Conservation (phyloP, 169 alveolate genomes). For the Miamiensis avidus region DNA sequence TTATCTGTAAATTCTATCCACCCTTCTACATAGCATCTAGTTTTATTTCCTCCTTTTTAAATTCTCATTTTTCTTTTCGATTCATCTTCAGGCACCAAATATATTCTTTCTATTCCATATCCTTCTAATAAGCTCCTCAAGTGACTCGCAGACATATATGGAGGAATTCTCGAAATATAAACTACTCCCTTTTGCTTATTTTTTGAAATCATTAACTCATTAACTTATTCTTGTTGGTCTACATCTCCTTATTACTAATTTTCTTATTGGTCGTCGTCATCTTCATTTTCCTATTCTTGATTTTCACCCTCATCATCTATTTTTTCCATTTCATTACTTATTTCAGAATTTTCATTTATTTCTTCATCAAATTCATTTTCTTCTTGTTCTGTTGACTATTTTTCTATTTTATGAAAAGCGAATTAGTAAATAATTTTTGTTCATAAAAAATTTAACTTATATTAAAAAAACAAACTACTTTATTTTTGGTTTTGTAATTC, state of each 20-base stretch:
- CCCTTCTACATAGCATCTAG: constrained; percentile 79
- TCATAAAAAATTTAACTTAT: no score
- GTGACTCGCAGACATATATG: constrained; percentile 70
- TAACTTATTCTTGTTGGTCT: neutral
- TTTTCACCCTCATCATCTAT: neutral
- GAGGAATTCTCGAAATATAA: constrained; percentile 78
- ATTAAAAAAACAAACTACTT: no score
- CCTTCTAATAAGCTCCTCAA: constrained; percentile 59
- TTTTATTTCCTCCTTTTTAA: constrained; percentile 69
- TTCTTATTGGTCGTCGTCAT: neutral
- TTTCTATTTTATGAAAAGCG: no score
- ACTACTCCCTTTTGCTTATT: constrained; percentile 54
- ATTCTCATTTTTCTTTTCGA: constrained; percentile 48
- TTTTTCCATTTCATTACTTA: neutral
- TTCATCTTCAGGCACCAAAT: constrained; percentile 63
- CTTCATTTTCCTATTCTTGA: neutral
- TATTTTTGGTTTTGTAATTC: no score
- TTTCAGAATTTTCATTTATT: no score
- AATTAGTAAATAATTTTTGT: no score
- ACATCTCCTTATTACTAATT: neutral
- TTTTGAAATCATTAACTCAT: neutral
- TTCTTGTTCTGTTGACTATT: neutral
- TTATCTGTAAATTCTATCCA: constrained; percentile 85
- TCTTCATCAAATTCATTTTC: neutral
- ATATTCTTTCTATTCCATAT: constrained; percentile 68